Percentiles rank a stretch among this genome's conserved stretches.
phyloP scores from a whole-genome alignment of 106 monocot species.

The Allium sativum region DNA sequence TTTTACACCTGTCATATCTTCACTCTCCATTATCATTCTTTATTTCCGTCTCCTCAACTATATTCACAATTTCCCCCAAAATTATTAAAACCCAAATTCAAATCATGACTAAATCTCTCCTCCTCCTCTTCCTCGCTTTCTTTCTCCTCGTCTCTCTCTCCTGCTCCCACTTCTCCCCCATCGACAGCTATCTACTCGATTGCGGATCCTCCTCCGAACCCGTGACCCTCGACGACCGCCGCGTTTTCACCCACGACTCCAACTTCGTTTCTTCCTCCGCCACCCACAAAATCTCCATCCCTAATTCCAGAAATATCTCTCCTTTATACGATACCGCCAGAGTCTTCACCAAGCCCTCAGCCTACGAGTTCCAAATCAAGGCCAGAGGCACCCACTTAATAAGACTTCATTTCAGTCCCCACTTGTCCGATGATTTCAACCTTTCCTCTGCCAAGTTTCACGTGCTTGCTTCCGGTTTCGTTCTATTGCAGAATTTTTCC shows the following conservation, averaged over 20 bases:
- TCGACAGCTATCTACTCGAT: not conserved
- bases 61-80: not conserved
- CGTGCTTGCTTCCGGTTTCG: constrained; percentile 30
- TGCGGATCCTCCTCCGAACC: constrained; percentile 1
- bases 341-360: constrained; percentile 40
- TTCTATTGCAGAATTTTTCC: constrained; percentile 46
- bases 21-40: no score
- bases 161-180: constrained; percentile 19
- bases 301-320: constrained; percentile 1
- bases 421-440: constrained; percentile 19
- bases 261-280: constrained; percentile 13
- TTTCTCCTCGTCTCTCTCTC: constrained; percentile 14
- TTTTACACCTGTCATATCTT: no score
- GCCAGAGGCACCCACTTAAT: constrained; percentile 32
- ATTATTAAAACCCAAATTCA: not conserved
- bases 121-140: constrained; percentile 10
- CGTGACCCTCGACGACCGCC: constrained; percentile 22
- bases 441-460: constrained; percentile 52
- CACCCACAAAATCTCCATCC: constrained; percentile 10
- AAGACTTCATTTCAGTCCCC: constrained; percentile 83
- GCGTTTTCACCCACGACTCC: constrained; percentile 36
- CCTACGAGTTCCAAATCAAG: constrained; percentile 48
- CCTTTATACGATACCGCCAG: constrained; percentile 51
- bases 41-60: no score
- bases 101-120: not conserved